phyloP scores from a whole-genome alignment of 768 basidiomycete genomes.

The Xerocomus spinulosus region DNA sequence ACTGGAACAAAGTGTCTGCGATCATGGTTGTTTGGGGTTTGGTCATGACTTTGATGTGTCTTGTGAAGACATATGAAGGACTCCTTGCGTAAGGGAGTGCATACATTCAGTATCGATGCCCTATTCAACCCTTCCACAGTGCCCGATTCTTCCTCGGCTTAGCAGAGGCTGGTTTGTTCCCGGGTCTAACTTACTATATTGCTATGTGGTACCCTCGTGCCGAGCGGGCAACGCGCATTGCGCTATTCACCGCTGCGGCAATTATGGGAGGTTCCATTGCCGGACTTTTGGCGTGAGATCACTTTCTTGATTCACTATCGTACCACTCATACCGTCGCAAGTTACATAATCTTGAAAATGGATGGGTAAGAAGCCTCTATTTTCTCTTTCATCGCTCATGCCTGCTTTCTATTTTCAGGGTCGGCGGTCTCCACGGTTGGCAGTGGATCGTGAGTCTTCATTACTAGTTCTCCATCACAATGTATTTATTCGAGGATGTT shows the following conservation, averaged over 20 bases:
- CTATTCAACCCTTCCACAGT: conserved; percentile 14
- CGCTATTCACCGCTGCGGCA: conserved; percentile 58
- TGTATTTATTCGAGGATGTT: conserved; percentile 2
- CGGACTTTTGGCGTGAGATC: conserved; percentile 43
- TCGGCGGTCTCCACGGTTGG: conserved; percentile 34
- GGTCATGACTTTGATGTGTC: conserved; percentile 35
- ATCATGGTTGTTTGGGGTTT: conserved; percentile 38
- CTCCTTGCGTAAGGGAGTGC: conserved; percentile 27
- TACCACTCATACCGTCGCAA: not conserved
- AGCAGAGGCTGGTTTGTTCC: conserved; percentile 42
- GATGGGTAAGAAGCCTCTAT: conserved; percentile 30
- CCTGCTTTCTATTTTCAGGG: conserved; percentile 7
- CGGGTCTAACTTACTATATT: conserved; percentile 39
- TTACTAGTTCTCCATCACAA: too few species aligned
- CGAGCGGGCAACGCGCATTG: conserved; percentile 52
- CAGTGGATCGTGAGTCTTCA: conserved; percentile 34
- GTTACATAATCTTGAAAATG: conserved; percentile 32
- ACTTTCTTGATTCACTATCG: not conserved
- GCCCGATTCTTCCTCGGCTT: conserved; percentile 43
- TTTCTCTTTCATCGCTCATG: not conserved
- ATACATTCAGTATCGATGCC: not conserved
- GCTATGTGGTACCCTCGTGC: conserved; percentile 56
- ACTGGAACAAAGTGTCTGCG: conserved; percentile 30
- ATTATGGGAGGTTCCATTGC: conserved; percentile 48
- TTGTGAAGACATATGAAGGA: conserved; percentile 30